Evolutionary conservation across 345 rosid genomes (phyloP), one percentile per base, ranked within the genome.

Genomic region (Clarkia xantiana): DNA sequence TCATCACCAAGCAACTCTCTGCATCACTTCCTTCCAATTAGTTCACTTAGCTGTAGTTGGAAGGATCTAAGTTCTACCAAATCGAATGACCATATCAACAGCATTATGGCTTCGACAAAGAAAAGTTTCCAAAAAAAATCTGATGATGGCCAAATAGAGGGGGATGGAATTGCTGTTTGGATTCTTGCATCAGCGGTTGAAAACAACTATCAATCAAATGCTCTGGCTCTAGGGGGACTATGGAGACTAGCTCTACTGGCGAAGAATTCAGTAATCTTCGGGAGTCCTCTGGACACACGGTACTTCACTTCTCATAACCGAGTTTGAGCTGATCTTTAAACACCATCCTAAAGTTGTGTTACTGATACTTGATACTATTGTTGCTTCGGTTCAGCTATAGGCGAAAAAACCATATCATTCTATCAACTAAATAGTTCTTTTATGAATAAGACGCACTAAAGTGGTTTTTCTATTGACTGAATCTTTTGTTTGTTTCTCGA

Each of bases 231-330:
- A 18, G 63, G 25, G 50, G 71, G 62, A 59, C 43, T 22, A 16
- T 90, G 96, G 96, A 81, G 86, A 70, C 69, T 86, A 29, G 94
- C 93, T 53, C 58, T 90, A 16, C 62, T 83, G 65, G 76, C 76
- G 57, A 76, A 71, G 53, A 63, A 75, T 57, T 64, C 38, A 64
- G 55, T 83, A 60, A 71, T 91, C 47, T 40, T 81, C 44, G 98
- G 96, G 45, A 64, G 62, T 57, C 60, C 55, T 52, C 22, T 86
- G 44, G 89, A 86, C 67, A 70, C 80, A 18, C 79, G 96, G 96
- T 90, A 56, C 41, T 45, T 29, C 17, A 2, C 2, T 18, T 44
- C 47, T 16, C 40, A 20, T 45, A 46, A 46, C 13, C 18, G 40
- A 17, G 16, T 18, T 44, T 20, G 18, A 11, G 20, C 15, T 10